Conservation (phyloP, 352 stramenopile species). For the Phytophthora idaei region DNA sequence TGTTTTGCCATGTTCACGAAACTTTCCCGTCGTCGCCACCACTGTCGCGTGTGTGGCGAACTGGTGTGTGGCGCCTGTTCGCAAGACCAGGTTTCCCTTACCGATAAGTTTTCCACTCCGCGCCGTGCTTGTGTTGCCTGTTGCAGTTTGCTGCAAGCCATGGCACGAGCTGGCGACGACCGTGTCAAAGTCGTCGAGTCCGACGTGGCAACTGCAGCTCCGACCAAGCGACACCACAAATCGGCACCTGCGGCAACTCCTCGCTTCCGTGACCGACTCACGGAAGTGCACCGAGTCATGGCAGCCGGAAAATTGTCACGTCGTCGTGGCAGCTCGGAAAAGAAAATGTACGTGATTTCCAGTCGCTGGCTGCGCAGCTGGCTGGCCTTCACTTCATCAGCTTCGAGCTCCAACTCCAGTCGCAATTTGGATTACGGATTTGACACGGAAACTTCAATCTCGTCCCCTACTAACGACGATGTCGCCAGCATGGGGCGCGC, state of each 20-base stretch:
- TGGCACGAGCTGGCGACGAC: conserved; percentile 53
- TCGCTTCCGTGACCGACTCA: conserved; percentile 61
- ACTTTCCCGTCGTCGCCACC: conserved; percentile 72
- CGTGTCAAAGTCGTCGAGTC: conserved; percentile 50
- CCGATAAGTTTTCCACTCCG: conserved; percentile 52
- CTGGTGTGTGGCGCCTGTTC: conserved; percentile 81
- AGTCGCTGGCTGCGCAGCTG: conserved; percentile 62
- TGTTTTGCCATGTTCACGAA: conserved; percentile 79
- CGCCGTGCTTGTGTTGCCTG: conserved; percentile 69
- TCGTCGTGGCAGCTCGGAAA: conserved; percentile 49
- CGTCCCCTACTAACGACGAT: conserved; percentile 28
- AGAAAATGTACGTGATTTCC: conserved; percentile 67
- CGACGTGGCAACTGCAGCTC: conserved; percentile 20
- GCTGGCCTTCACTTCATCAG: conserved; percentile 64
- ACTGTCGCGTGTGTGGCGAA: conserved; percentile 82
- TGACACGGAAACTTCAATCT: conserved; percentile 18
- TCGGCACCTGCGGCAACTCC: conserved; percentile 37
- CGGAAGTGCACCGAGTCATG: conserved; percentile 74
- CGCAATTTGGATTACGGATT: conserved; percentile 33
- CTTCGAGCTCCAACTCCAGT: conserved; percentile 33
- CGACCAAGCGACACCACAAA: conserved; percentile 19
- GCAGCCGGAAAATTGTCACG: conserved; percentile 63
- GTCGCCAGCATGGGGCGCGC: conserved; percentile 17
- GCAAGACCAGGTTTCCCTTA: conserved; percentile 61
- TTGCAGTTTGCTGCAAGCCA: conserved; percentile 59